Evolutionary conservation across 805 yeast genomes (phyloP), one percentile per base, ranked within the genome.

Genomic region (Starmera amethionina): DNA sequence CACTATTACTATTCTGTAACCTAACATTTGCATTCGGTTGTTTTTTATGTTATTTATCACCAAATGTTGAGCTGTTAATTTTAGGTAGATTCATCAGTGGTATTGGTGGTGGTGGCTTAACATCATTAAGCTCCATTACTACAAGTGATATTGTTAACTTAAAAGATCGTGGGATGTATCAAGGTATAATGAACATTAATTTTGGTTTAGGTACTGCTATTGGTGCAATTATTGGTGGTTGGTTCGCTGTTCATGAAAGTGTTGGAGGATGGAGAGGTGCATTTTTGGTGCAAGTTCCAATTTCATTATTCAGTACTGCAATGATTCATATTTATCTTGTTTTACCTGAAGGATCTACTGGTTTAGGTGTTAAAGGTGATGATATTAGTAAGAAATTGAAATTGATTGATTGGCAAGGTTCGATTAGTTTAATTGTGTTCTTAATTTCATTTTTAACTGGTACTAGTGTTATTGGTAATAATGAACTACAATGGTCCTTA

Each of bases 81-180:
- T 38, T 63, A 27, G 73, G 82, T 7, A 62, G 88, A 48, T 75
- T 83, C 45, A 65, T 88, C 34, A 75, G 90, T 13, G 97, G 97
- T 12, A 72, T 83, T 39, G 96, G 96, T 11, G 96, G 95, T 14
- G 93, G 95, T 8, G 96, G 96, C 1, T 68, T 87, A 52, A 75
- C 84, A 11, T 67, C 87, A 0, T 62, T 86, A 49, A 72, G 84
- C 8, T 76, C 90, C 2, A 83, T 88, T 41, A 73, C 90, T 1
- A 70, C 83, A 48, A 76, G 85, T 14, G 96, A 88, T 58, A 62
- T 87, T 38, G 79, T 87, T 10, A 82, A 95, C 0, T 66, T 82
- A 45, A 68, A 93, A 41, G 75, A 80, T 34, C 68, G 96, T 43
- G 95, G 94, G 2, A 58, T 84, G 28, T 85, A 75, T 58, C 96